Percentiles rank a stretch among this genome's conserved stretches.
These are phyloP conservation scores for Grifola frondosa DNA, from an alignment of 1,284 basidiomycete species.

Conservation along the genomic window DNA sequence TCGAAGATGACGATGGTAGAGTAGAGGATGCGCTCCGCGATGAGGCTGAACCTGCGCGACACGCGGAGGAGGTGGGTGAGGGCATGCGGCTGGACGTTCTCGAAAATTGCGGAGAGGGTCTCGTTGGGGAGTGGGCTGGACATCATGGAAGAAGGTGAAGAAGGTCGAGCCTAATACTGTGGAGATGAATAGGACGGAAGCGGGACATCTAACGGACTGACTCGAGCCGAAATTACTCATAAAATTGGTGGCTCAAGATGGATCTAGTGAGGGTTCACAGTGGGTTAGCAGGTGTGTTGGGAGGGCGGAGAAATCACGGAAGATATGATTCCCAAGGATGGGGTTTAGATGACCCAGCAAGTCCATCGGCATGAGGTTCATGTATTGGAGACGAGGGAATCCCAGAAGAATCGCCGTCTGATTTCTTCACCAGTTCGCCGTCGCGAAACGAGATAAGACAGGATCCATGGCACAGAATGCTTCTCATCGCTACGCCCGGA, in stretches of 20 bases:
- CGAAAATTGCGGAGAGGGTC: slow-evolving; percentile 52
- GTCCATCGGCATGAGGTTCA: slow-evolving; percentile 11
- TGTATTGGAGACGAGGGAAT: slow-evolving; percentile 16
- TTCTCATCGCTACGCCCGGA: too few species aligned
- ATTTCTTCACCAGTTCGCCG: too few species aligned
- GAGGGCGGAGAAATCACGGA: slow-evolving; percentile 31
- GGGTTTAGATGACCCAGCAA: slow-evolving; percentile 12
- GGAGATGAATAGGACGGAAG: neutral
- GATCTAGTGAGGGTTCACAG: neutral
- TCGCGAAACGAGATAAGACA: too few species aligned
- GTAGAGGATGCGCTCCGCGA: slow-evolving; percentile 60
- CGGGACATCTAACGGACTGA: neutral
- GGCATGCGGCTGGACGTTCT: slow-evolving; percentile 39
- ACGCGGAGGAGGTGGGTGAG: slow-evolving; percentile 45
- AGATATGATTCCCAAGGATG: slow-evolving; percentile 23
- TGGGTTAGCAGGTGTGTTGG: too few species aligned
- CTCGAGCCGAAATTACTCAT: neutral
- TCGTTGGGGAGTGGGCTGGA: slow-evolving; percentile 50
- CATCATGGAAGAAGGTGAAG: slow-evolving; percentile 14
- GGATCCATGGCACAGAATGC: too few species aligned
- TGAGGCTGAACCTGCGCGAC: slow-evolving; percentile 49
- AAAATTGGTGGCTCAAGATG: neutral
- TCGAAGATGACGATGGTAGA: slow-evolving; percentile 50
- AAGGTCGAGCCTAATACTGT: neutral
- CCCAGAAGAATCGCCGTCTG: slow-evolving; percentile 29